phyloP scores from a whole-genome alignment of 345 rosid genomes.

The Rhodamnia rubescens region DNA sequence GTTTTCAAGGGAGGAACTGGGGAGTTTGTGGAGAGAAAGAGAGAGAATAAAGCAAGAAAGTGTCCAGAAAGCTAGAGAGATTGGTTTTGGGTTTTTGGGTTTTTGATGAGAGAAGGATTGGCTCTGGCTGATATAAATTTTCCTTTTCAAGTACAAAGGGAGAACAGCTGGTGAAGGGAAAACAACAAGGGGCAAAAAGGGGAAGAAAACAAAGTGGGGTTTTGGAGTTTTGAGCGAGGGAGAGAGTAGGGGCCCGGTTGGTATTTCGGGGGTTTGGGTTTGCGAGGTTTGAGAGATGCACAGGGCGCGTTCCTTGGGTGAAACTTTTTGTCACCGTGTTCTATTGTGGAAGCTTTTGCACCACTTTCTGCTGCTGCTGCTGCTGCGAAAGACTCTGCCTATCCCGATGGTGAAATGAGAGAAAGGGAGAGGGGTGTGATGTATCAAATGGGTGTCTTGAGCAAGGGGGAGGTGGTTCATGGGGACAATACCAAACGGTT shows the following conservation, averaged over 20 bases:
- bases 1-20: not conserved
- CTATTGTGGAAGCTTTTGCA: no score
- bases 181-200: not conserved
- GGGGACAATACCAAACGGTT: not conserved
- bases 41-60: not conserved
- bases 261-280: not conserved
- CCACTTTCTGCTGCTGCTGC: not conserved
- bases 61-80: not conserved
- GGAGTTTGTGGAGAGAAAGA: not conserved
- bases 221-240: slow-evolving; percentile 15
- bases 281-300: slow-evolving; percentile 4
- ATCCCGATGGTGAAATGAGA: slow-evolving; percentile 2
- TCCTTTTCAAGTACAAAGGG: not conserved
- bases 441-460: not conserved
- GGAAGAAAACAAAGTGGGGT: not conserved
- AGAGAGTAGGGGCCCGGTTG: slow-evolving; percentile 13
- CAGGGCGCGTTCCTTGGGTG: slow-evolving; percentile 16
- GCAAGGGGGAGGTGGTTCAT: not conserved
- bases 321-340: not conserved
- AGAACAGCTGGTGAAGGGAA: not conserved
- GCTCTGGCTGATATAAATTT: not conserved
- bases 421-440: not conserved
- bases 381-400: not conserved
- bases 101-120: not conserved
- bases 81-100: not conserved